Evolutionary conservation across 2,329 filamentous ascomycete species (phyloP).

Genomic region (Paecilomyces sp.): DNA sequence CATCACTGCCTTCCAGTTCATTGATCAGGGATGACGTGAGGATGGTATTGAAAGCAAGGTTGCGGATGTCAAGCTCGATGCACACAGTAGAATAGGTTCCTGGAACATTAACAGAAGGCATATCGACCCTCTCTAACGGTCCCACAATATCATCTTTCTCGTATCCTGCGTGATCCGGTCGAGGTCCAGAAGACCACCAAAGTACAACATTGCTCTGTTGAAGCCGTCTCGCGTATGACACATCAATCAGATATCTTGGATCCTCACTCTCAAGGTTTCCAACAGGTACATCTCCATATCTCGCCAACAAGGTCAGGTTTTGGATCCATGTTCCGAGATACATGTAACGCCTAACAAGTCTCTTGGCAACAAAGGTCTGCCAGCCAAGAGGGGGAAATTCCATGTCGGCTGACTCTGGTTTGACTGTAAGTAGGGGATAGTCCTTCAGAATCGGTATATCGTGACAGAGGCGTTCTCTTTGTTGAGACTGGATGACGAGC

Average conservation of each 20-base stretch:
- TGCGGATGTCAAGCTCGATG: slow-evolving; percentile 88
- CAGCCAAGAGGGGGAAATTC: slow-evolving; percentile 86
- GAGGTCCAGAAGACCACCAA: slow-evolving; percentile 87
- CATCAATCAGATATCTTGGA: slow-evolving; percentile 88
- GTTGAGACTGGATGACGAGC: slow-evolving; percentile 85
- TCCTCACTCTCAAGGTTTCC: slow-evolving; percentile 95
- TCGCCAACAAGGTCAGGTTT: slow-evolving; percentile 77
- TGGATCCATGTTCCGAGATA: slow-evolving; percentile 88
- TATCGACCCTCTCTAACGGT: slow-evolving; percentile 75
- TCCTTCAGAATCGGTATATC: slow-evolving; percentile 79
- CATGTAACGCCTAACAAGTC: slow-evolving; percentile 82
- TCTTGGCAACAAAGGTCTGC: slow-evolving; percentile 81
- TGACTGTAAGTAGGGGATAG: slow-evolving; percentile 74
- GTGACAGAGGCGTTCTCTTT: slow-evolving; percentile 70
- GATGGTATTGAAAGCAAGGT: slow-evolving; percentile 95
- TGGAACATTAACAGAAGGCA: slow-evolving; percentile 89
- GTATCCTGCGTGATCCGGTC: slow-evolving; percentile 91
- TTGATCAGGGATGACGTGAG: slow-evolving; percentile 95
- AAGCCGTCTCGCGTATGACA: slow-evolving; percentile 84
- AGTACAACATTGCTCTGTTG: slow-evolving; percentile 89
- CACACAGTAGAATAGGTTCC: slow-evolving; percentile 94
- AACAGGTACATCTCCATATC: slow-evolving; percentile 88
- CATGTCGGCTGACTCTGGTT: slow-evolving; percentile 75
- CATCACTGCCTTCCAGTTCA: slow-evolving; percentile 82
- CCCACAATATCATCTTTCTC: slow-evolving; percentile 86